Conservation (phyloP, 2,329 filamentous ascomycete species). For the Exophiala alcalophila region DNA sequence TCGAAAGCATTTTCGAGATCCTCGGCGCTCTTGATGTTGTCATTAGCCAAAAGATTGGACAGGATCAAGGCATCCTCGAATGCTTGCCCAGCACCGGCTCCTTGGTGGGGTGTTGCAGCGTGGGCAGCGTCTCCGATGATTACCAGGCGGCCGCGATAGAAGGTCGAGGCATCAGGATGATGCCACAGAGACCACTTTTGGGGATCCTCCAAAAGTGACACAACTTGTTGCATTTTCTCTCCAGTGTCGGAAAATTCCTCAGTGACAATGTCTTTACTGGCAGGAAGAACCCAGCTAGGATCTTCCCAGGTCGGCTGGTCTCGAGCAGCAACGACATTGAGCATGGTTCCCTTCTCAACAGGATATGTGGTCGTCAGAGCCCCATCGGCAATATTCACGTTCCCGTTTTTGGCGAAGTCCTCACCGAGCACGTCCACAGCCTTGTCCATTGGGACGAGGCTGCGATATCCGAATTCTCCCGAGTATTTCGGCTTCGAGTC, state of each 20-base stretch:
- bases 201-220: conserved; percentile 1
- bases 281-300: conserved; percentile 1
- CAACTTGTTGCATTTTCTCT: conserved; percentile 1
- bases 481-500: conserved; percentile 2
- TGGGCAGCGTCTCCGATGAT: conserved; percentile 43
- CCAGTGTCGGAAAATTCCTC: neutral
- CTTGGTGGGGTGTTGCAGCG: conserved; percentile 39
- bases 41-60: conserved; percentile 32
- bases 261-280: conserved; percentile 1
- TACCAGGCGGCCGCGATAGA: conserved; percentile 32
- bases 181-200: conserved; percentile 13
- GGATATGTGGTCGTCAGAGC: conserved; percentile 5
- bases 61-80: conserved; percentile 41
- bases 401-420: conserved; percentile 5
- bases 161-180: conserved; percentile 36
- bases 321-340: neutral
- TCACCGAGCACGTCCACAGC: conserved; percentile 3
- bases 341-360: neutral
- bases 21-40: conserved; percentile 32
- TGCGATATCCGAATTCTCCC: conserved; percentile 4
- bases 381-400: conserved; percentile 1
- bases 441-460: conserved; percentile 8
- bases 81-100: conserved; percentile 39
- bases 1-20: conserved; percentile 48
- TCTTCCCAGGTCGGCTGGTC: conserved; percentile 1